Evolutionary conservation across 2,329 filamentous ascomycete species (phyloP), one percentile per base, ranked within the genome.

Genomic region (Dothidotthia symphoricarpi): DNA sequence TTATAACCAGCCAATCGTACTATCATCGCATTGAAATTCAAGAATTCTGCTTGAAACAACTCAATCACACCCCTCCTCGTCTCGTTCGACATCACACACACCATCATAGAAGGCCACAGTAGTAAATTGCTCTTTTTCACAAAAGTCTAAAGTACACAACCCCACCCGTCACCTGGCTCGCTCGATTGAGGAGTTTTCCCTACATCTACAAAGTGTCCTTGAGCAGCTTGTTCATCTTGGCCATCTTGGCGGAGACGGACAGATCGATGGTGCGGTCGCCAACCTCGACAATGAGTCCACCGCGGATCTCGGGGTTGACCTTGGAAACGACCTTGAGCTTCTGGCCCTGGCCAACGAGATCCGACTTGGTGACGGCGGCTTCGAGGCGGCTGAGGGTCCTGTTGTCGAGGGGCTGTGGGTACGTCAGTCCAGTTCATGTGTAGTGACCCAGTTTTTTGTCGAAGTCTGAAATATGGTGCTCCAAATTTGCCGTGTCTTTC

Each of bases 151-250:
- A 22, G 19, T 22, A 22, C 19, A 22, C 9, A 22, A 22, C 19
- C 19, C 19, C 19, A 6, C 19, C 19, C 19, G 19, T 22, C 19
- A 22, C 19, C 30, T 39, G n/a, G 16, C 36, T 38, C 33, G 34
- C 36, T 46, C 45, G 36, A 35, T 42, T 28, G 45, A 44, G 38
- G 39, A 39, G 40, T 35, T 44, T 40, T 37, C n/a, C n/a, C 33
- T 51, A 64, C 69, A 72, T 89, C 87, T 95, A 98, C 86, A 98
- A 78, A 72, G 85, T 80, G 75, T 98, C 93, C 60, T 81, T 90
- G 68, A 98, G 86, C 70, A 95, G 84, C 85, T 97, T 98, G 88
- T 98, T 98, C 82, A 98, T 88, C 83, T 89, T 95, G 70, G 87
- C 81, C 73, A 98, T 85, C 81, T 91, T 94, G 69, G 86, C 78